phyloP scores from a whole-genome alignment of 768 basidiomycete species.

The Trametes cubensis region DNA sequence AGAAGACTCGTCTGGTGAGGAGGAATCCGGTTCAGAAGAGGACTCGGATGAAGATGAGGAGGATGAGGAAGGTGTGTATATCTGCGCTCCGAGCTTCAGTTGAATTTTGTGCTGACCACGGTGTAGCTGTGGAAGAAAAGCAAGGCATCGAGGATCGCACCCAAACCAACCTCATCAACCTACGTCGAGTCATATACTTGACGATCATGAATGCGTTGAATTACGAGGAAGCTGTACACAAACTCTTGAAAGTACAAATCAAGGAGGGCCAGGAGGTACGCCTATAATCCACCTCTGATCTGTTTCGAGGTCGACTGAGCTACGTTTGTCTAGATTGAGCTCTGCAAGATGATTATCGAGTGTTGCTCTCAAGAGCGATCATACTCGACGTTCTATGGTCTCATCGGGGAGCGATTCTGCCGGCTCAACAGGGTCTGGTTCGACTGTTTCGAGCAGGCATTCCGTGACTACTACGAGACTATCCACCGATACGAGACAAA shows the following conservation, averaged over 20 bases:
- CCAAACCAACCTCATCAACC: constrained; percentile 92
- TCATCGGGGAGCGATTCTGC: constrained; percentile 94
- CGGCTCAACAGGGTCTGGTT: constrained; percentile 96
- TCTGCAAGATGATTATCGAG: constrained; percentile 98
- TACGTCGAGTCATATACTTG: constrained; percentile 91
- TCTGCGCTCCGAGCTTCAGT: not conserved
- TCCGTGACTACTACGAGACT: constrained; percentile 88
- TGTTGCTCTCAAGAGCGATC: constrained; percentile 99
- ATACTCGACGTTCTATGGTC: constrained; percentile 96
- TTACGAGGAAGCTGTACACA: constrained; percentile 99
- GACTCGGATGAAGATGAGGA: constrained; percentile 59
- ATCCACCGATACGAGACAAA: constrained; percentile 99
- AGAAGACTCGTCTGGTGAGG: constrained; percentile 77
- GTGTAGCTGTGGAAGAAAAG: constrained; percentile 69
- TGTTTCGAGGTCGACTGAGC: not conserved
- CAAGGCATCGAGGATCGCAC: constrained; percentile 94
- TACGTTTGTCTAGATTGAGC: constrained; percentile 65
- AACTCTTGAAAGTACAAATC: constrained; percentile 90
- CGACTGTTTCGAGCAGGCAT: constrained; percentile 84
- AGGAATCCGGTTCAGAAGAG: constrained; percentile 56
- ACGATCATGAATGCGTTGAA: constrained; percentile 99
- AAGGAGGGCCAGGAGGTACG: constrained; percentile 91
- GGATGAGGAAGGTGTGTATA: constrained; percentile 48
- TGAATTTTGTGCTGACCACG: constrained; percentile 10
- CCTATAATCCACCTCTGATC: constrained; percentile 1